phyloP scores from a whole-genome alignment of 352 stramenopile genomes.

The Globisporangium uncinulatum region DNA sequence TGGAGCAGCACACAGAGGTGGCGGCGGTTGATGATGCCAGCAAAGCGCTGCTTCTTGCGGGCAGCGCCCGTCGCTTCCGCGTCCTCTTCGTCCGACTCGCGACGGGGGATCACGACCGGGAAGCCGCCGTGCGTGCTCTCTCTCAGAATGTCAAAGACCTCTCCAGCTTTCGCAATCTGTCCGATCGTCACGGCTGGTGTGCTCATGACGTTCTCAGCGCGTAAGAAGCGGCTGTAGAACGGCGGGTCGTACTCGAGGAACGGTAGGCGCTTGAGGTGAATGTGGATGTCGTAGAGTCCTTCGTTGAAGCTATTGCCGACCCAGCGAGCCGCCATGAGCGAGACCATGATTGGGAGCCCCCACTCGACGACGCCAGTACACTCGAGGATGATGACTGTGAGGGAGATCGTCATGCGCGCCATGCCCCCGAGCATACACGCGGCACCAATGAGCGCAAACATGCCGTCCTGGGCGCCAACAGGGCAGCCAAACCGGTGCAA shows the following conservation, averaged over 20 bases:
- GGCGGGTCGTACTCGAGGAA: conserved; percentile 80
- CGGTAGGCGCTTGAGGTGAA: conserved; percentile 87
- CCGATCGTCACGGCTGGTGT: conserved; percentile 91
- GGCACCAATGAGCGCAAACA: conserved; percentile 95
- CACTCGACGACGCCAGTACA: conserved; percentile 98
- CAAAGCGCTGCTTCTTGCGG: conserved; percentile 24
- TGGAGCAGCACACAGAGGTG: conserved; percentile 76
- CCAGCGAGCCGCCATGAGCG: conserved; percentile 93
- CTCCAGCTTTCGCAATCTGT: conserved; percentile 86
- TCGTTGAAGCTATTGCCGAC: conserved; percentile 99
- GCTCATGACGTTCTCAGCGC: conserved; percentile 93
- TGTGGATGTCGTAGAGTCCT: conserved; percentile 99
- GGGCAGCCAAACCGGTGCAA: too few species aligned
- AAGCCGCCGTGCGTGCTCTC: conserved; percentile 86
- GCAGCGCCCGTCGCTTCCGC: too few species aligned
- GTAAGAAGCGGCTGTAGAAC: conserved; percentile 54
- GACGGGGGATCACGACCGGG: conserved; percentile 14
- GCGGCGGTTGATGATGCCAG: conserved; percentile 74
- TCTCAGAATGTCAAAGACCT: conserved; percentile 93
- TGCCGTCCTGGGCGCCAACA: conserved; percentile 23
- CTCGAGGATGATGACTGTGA: conserved; percentile 98
- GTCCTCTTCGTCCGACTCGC: too few species aligned
- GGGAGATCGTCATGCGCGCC: conserved; percentile 97
- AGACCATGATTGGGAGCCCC: conserved; percentile 96
- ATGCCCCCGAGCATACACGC: conserved; percentile 94